Percentiles rank a stretch among this genome's conserved stretches.
These are phyloP conservation scores for Colletotrichum sp. DNA, from an alignment of 2,329 filamentous ascomycete species.

Conservation along the genomic window DNA sequence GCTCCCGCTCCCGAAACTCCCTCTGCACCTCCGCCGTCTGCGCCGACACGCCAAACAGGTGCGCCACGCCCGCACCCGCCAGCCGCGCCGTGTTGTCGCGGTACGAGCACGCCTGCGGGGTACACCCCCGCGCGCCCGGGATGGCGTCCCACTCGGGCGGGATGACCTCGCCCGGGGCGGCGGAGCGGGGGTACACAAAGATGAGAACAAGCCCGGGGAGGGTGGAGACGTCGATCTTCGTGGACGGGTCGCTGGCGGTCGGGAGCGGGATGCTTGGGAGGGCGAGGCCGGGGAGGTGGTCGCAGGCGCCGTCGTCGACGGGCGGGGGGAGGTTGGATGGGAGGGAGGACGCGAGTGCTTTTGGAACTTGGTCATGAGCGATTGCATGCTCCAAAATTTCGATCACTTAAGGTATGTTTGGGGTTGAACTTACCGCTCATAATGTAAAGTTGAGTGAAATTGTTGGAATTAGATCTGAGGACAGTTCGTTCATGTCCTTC, in stretches of 20 bases:
- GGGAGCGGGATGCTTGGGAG: background rate
- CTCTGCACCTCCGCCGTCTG: background rate
- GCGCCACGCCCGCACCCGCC: background rate
- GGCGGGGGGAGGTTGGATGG: background rate
- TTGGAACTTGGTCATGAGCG: background rate
- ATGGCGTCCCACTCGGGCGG: background rate
- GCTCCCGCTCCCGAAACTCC: background rate
- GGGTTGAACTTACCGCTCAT: background rate
- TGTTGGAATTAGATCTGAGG: background rate
- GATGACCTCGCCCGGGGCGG: background rate
- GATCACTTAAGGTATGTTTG: too few species aligned
- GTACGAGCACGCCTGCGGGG: background rate
- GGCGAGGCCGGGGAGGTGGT: background rate
- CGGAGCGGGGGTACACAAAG: background rate
- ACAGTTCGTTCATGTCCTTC: background rate
- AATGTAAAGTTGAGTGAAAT: background rate
- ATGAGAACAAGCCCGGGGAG: accelerated
- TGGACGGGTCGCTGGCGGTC: background rate
- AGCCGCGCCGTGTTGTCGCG: background rate
- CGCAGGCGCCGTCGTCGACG: background rate
- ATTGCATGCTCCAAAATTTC: background rate
- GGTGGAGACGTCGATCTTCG: background rate
- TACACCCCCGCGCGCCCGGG: background rate
- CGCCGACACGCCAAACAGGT: background rate
- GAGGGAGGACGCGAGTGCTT: background rate